These are phyloP conservation scores for Metschnikowia similis DNA, from an alignment of 805 yeast species.

Conservation along the genomic window DNA sequence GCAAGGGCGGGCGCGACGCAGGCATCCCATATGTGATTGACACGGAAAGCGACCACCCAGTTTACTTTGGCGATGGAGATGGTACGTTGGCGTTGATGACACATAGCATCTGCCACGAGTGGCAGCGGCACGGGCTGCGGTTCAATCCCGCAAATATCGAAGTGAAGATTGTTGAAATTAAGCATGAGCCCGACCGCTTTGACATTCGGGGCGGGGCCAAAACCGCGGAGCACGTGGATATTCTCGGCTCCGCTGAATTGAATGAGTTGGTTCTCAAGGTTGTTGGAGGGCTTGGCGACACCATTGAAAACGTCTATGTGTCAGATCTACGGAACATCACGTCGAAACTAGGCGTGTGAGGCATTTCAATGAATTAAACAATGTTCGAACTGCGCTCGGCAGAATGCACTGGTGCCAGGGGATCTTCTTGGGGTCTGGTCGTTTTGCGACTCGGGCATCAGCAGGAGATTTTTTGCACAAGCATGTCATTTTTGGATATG, in stretches of 20 bases:
- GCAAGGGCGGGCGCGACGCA: slow-evolving; percentile 52
- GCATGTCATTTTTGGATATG: too few relatives aligned
- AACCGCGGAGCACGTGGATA: slow-evolving; percentile 97
- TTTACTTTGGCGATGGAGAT: slow-evolving; percentile 86
- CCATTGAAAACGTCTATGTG: slow-evolving; percentile 54
- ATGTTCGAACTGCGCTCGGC: too few relatives aligned
- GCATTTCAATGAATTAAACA: too few relatives aligned
- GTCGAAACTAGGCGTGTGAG: slow-evolving; percentile 44
- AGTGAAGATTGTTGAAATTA: slow-evolving; percentile 84
- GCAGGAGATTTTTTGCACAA: too few relatives aligned
- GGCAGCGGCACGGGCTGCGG: slow-evolving; percentile 63
- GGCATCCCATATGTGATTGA: slow-evolving; percentile 68
- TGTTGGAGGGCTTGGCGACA: slow-evolving; percentile 75
- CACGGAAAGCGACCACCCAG: slow-evolving; percentile 57
- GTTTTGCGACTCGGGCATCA: too few relatives aligned
- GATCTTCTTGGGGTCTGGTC: too few relatives aligned
- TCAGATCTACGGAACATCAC: slow-evolving; percentile 66
- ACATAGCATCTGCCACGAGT: slow-evolving; percentile 86
- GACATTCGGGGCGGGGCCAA: slow-evolving; percentile 97
- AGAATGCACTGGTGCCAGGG: too few relatives aligned
- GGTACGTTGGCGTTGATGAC: slow-evolving; percentile 89
- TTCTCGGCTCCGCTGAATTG: slow-evolving; percentile 86
- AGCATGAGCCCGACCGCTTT: slow-evolving; percentile 88
- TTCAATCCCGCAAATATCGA: slow-evolving; percentile 74
- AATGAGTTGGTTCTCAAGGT: slow-evolving; percentile 81